Conservation (phyloP, 2,329 filamentous ascomycete species). For the Cladosporium sp. region DNA sequence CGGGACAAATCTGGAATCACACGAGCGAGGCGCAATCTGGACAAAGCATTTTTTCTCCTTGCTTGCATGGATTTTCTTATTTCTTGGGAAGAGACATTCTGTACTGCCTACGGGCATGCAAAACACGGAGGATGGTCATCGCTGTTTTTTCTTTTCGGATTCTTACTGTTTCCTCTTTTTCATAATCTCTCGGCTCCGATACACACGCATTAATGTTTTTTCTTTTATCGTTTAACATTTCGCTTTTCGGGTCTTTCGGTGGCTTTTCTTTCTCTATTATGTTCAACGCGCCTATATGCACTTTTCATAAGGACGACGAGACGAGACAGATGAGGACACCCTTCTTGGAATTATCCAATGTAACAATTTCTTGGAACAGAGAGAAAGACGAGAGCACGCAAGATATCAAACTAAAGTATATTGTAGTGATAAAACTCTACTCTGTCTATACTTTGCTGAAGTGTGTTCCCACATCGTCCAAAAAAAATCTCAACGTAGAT, state of each 20-base stretch:
- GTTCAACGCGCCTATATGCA: background rate
- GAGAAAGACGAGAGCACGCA: too few relatives aligned
- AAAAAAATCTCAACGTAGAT: too few relatives aligned
- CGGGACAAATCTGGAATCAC: background rate
- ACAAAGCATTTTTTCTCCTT: slow-evolving; percentile 1
- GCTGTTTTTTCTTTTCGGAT: background rate
- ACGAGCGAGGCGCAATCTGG: slow-evolving; percentile 4
- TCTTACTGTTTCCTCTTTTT: background rate
- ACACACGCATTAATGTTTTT: slow-evolving; percentile 6
- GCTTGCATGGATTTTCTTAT: background rate
- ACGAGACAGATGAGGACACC: background rate
- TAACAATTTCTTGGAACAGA: too few relatives aligned
- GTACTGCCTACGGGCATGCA: background rate
- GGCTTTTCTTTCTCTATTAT: background rate
- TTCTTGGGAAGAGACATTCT: background rate
- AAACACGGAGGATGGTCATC: background rate
- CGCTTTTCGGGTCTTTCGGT: background rate
- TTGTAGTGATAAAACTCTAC: too few relatives aligned
- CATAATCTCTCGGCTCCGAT: background rate
- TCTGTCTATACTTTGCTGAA: too few relatives aligned
- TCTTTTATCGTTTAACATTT: background rate
- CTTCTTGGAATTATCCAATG: too few relatives aligned
- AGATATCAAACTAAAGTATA: too few relatives aligned
- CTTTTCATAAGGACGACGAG: background rate
- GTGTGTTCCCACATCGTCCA: too few relatives aligned